Evolutionary conservation across 345 rosid genomes (phyloP), one percentile per base, ranked within the genome.

Genomic region (Pistacia atlantica): DNA sequence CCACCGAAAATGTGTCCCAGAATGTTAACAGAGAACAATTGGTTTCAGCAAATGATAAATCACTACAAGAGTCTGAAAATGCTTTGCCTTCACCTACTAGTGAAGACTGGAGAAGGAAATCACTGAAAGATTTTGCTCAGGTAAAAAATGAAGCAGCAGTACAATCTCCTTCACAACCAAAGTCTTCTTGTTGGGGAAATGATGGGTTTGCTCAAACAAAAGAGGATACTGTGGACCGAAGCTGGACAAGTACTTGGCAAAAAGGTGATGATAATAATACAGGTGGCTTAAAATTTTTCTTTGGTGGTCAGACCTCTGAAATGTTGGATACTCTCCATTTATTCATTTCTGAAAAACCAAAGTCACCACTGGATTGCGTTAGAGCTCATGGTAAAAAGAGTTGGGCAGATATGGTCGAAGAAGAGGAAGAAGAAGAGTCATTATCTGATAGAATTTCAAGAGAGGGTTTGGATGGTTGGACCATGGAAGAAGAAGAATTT

Each of bases 321-420:
- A 57, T 42, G 46, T 42, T 8, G 6, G 6, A 42, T 42, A 7
- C 11, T 13, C n/a, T 71, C n/a, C 55, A 42, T 13, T 56, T 25
- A 28, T 38, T 46, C 0, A 12, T 11, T 71, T 71, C 64, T 4
- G 75, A 33, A 31, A 31, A 31, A 45, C 45, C 54, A 5, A 52
- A 62, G 61, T 49, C 60, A 69, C 33, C 64, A 71, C 35, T 68
- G 69, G 73, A 75, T 54, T 67, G 65, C 75, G 7, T 48, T 65
- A 28, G 37, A 46, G 65, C 57, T 52, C 64, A 55, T 52, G 71
- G 67, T 51, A 84, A 83, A 77, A 91, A 87, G 84, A 92, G 92
- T 65, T 92, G 97, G 98, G 98, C 93, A 14, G 98, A 91, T 71
- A 86, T 90, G 16, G 96, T 75, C 5, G 97, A 90, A 81, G 98